These are phyloP conservation scores for Rhodomyrtus psidioides DNA, from an alignment of 441 rosid genomes.

Conservation along the genomic window DNA sequence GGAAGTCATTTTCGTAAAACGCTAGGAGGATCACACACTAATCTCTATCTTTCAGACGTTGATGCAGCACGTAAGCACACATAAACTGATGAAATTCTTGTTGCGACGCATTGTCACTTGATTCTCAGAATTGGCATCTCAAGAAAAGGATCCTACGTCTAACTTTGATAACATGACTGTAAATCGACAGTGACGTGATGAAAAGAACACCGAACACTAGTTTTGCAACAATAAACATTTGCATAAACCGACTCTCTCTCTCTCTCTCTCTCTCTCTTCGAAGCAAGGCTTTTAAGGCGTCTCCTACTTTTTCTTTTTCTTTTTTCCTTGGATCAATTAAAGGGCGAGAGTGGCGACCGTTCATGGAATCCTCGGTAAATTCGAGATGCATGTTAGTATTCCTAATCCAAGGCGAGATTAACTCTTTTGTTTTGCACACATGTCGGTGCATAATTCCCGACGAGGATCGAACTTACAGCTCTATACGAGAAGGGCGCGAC, in stretches of 20 bases:
- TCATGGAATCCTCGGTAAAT: background rate
- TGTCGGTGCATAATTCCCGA: background rate
- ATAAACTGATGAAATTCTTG: background rate
- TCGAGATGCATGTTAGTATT: background rate
- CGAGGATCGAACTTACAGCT: background rate
- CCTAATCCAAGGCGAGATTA: background rate
- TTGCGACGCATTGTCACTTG: background rate
- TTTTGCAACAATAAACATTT: background rate
- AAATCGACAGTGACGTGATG: background rate
- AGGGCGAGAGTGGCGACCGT: background rate
- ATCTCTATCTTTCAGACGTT: background rate
- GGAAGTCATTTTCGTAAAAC: background rate
- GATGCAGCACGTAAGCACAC: background rate
- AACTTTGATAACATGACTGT: background rate
- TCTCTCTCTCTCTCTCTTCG: background rate
- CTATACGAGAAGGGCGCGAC: accelerated
- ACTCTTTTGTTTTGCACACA: background rate
- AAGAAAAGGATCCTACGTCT: background rate
- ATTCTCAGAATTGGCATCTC: background rate
- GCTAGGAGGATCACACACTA: background rate
- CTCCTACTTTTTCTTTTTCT: too few species aligned
- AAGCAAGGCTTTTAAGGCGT: background rate
- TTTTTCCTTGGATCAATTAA: background rate
- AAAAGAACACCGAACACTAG: background rate
- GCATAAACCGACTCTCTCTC: background rate